A percentile compares a stretch with the other conserved stretches of the same genome.
Conservation (phyloP, 2,329 filamentous ascomycete genomes). For the Ophiosphaerella narmari region DNA sequence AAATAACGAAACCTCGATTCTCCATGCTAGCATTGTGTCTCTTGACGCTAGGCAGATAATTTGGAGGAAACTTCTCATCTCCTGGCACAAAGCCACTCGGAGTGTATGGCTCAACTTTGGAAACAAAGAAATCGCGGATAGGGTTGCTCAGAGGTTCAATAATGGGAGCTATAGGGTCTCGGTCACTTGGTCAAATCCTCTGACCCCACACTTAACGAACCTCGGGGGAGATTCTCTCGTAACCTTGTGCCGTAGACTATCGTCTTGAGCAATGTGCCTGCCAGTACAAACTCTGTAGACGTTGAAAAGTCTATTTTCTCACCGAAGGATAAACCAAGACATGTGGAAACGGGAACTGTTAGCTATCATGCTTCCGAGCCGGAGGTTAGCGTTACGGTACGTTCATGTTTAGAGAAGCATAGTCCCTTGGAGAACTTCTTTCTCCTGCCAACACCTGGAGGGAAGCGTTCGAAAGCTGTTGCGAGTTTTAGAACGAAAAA, state of each 20-base stretch:
- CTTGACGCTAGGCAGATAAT: conserved; percentile 4
- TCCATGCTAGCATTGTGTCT: conserved; percentile 3
- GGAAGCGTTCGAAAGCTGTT: conserved; percentile 41
- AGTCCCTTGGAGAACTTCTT: conserved; percentile 11
- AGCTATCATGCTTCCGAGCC: conserved; percentile 9
- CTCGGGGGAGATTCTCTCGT: neutral
- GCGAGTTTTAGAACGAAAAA: conserved; percentile 47
- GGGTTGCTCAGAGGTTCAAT: neutral
- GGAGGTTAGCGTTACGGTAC: conserved; percentile 13
- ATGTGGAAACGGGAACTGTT: neutral
- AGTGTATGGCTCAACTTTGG: conserved; percentile 11
- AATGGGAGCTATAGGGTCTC: too few relatives aligned
- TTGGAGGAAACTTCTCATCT: conserved; percentile 11
- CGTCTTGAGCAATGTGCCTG: conserved; percentile 1
- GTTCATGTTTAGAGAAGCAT: conserved; percentile 9
- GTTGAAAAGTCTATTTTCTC: too few relatives aligned
- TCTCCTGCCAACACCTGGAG: conserved; percentile 2
- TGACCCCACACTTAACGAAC: too few relatives aligned
- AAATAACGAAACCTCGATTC: neutral
- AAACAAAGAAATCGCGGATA: conserved; percentile 3
- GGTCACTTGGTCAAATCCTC: too few relatives aligned
- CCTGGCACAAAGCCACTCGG: conserved; percentile 11
- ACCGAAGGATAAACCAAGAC: too few relatives aligned
- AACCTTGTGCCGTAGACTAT: conserved; percentile 8
- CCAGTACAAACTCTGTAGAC: too few relatives aligned